These are phyloP conservation scores for Emergomyces orientalis DNA, from an alignment of 2,329 filamentous ascomycete genomes.

Conservation along the genomic window DNA sequence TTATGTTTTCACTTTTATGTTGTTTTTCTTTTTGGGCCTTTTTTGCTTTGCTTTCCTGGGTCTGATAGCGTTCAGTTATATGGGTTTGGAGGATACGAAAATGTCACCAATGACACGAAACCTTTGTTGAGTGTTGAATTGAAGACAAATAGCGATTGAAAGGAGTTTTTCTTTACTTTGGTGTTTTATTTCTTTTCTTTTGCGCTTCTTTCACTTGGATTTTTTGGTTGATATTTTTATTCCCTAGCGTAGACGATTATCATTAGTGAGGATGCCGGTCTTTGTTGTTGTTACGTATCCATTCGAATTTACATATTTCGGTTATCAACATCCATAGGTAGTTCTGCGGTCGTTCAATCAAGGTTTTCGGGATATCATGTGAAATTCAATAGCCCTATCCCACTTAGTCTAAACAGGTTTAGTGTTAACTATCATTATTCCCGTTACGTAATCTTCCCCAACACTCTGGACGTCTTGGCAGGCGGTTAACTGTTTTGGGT, in stretches of 20 bases:
- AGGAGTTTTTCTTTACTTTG: slow-evolving; percentile 20
- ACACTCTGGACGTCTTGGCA: slow-evolving; percentile 4
- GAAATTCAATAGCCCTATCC: background rate
- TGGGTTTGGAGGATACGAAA: slow-evolving; percentile 1
- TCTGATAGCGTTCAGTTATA: slow-evolving; percentile 1
- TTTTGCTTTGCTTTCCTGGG: background rate
- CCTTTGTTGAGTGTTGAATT: slow-evolving; percentile 5
- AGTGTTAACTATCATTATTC: no score
- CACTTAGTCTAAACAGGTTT: background rate
- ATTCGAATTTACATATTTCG: background rate
- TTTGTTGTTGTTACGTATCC: background rate
- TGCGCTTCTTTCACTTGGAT: slow-evolving; percentile 1
- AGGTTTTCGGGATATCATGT: background rate
- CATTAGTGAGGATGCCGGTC: background rate
- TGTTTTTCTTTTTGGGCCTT: background rate
- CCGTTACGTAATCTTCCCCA: background rate
- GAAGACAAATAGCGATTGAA: background rate
- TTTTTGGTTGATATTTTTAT: slow-evolving; percentile 1
- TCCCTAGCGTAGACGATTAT: slow-evolving; percentile 3
- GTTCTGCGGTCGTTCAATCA: background rate
- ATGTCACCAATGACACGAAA: no score
- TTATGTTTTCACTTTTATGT: background rate
- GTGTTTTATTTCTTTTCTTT: slow-evolving; percentile 10
- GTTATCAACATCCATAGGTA: background rate
- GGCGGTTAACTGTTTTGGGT: slow-evolving; percentile 11